phyloP scores from a whole-genome alignment of 495 filamentous ascomycete genomes.

The Xylaria acuta region DNA sequence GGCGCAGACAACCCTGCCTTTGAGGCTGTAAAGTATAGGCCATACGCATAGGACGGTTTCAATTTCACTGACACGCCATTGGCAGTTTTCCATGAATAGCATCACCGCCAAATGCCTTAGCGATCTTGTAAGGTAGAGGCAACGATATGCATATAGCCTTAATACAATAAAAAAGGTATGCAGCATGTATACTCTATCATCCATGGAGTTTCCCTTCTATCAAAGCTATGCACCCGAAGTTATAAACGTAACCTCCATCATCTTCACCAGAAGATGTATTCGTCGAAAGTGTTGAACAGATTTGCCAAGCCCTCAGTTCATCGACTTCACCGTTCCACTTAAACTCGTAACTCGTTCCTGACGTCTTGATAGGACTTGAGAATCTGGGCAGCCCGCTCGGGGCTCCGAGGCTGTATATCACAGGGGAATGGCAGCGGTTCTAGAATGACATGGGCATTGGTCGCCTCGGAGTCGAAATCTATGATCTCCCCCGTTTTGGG shows the following conservation, averaged over 20 bases:
- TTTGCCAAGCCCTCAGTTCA: neutral
- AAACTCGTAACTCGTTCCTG: conserved; percentile 40
- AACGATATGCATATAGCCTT: neutral
- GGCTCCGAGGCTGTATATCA: conserved; percentile 45
- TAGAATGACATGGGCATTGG: conserved; percentile 56
- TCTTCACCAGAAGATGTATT: neutral
- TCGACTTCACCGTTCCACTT: neutral
- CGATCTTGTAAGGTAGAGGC: conserved; percentile 36
- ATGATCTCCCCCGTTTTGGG: conserved; percentile 49
- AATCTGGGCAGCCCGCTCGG: conserved; percentile 41
- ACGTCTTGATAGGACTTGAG: conserved; percentile 45
- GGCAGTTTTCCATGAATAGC: conserved; percentile 37
- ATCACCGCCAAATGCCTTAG: conserved; percentile 44
- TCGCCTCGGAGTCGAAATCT: conserved; percentile 57
- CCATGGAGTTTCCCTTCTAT: neutral
- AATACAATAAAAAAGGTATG: neutral
- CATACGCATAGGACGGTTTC: neutral
- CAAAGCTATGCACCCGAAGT: neutral
- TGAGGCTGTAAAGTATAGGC: conserved; percentile 29
- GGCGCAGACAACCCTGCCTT: conserved; percentile 40
- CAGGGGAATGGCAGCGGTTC: conserved; percentile 53
- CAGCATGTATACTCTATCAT: neutral
- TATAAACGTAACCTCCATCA: neutral
- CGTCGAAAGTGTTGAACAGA: neutral
- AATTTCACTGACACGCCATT: neutral